phyloP scores from a whole-genome alignment of 139 green algal species.

The Chlorella sp. region DNA sequence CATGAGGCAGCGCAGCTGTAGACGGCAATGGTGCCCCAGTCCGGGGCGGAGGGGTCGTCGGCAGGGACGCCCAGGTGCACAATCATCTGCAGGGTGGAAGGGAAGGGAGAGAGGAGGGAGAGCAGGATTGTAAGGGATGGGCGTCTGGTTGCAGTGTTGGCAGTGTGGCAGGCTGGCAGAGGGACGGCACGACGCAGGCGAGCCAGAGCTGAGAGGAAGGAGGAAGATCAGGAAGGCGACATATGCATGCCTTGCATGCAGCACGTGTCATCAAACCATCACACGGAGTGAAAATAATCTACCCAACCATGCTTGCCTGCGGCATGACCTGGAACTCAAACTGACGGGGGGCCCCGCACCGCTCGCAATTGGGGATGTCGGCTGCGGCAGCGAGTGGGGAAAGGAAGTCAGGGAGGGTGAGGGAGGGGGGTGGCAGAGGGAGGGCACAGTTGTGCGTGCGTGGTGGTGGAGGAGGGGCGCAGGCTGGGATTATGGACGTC shows the following conservation, averaged over 20 bases:
- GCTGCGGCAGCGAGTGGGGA: background rate
- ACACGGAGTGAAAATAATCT: background rate
- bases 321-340: slow-evolving; percentile 89
- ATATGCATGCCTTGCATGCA: no score
- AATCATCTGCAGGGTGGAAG: slow-evolving; percentile 72
- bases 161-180: no score
- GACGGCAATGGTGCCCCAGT: slow-evolving; percentile 80
- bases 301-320: slow-evolving; percentile 52
- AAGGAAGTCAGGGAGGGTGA: background rate
- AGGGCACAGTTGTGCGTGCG: no score
- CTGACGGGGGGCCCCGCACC: slow-evolving; percentile 59
- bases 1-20: slow-evolving; percentile 78
- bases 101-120: background rate
- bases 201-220: no score
- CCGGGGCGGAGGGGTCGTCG: slow-evolving; percentile 59
- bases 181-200: no score
- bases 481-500: no score
- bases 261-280: no score
- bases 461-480: no score
- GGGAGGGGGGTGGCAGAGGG: no score
- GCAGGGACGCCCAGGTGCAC: slow-evolving; percentile 70
- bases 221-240: no score
- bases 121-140: background rate
- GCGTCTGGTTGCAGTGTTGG: no score
- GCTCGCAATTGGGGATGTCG: slow-evolving; percentile 67